Evolutionary conservation across 345 rosid genomes (phyloP), one percentile per base, ranked within the genome.

Genomic region (Arabis alpina): DNA sequence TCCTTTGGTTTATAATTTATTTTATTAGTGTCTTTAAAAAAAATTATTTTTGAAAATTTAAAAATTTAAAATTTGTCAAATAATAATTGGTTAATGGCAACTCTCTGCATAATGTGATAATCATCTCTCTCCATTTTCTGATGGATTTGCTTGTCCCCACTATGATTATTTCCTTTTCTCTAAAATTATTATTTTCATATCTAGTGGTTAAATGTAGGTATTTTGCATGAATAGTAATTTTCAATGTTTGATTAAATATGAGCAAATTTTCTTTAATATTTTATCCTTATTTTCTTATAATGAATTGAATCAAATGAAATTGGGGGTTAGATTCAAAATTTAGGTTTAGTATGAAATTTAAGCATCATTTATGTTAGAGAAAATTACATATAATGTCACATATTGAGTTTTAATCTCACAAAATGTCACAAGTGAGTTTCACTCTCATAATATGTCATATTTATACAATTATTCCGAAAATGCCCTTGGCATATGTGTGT

Each of bases 61-160:
- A n/a, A n/a, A n/a, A n/a, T n/a, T n/a, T n/a, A n/a, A n/a, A 36
- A 36, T 8, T 9, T 50, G 0, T 13, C 11, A 32, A 67, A 47
- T 68, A 69, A 75, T 43, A 52, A 59, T 66, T 61, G 34, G 23
- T 1, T 67, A 60, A 53, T 74, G 73, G 73, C 68, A 74, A 52
- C 65, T 73, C 55, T 51, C n/a, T 74, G 78, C 68, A 67, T 74
- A 12, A 60, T 67, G 73, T 11, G 28, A 54, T 68, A 61, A 61
- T 74, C 52, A 68, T 68, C 52, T 25, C 52, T 25, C 44, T 60
- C 68, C 73, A 54, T 61, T 61, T 19, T 61, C 7, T 3, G 53
- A 68, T 75, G 78, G 78, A 75, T 68, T 75, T 75, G 74, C 36
- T 68, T 56, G 74, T 75, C 78, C 74, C 78, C 74, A 68, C 78